A percentile compares a stretch with the other conserved stretches of the same genome.
phyloP scores from a whole-genome alignment of 108 stramenopile genomes.

The Cyclotella baltica region DNA sequence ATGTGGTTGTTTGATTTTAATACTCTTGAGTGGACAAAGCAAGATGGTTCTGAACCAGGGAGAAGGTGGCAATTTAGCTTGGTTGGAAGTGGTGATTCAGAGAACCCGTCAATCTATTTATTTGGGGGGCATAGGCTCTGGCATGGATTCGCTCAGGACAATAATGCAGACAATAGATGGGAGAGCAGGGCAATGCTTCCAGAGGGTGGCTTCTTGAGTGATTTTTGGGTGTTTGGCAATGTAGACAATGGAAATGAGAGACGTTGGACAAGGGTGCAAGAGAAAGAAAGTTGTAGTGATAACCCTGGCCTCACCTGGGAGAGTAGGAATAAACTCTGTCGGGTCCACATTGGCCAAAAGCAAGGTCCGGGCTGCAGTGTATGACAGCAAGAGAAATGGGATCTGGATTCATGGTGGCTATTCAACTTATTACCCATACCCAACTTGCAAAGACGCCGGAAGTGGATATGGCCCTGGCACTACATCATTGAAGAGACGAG shows the following conservation, averaged over 20 bases:
- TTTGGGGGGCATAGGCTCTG: constrained; percentile 91
- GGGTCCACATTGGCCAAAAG: constrained; percentile 68
- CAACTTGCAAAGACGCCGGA: constrained; percentile 65
- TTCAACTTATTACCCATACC: constrained; percentile 82
- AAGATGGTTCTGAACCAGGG: constrained; percentile 54
- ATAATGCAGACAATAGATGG: constrained; percentile 75
- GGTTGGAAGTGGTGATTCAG: constrained; percentile 27
- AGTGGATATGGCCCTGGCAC: constrained; percentile 72
- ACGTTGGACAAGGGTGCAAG: constrained; percentile 23
- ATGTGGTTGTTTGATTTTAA: constrained; percentile 82
- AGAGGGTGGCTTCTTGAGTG: constrained; percentile 80
- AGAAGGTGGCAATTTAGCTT: constrained; percentile 71
- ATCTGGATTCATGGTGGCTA: constrained; percentile 87
- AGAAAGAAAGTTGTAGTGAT: constrained; percentile 53
- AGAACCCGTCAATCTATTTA: constrained; percentile 42
- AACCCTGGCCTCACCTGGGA: constrained; percentile 71
- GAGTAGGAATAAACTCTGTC: constrained; percentile 60
- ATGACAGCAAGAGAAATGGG: constrained; percentile 58
- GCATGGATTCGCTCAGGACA: constrained; percentile 84
- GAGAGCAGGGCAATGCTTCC: constrained; percentile 54
- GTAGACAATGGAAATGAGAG: constrained; percentile 21
- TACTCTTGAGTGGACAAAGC: constrained; percentile 62
- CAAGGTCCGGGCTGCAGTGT: constrained; percentile 71
- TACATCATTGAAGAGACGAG: constrained; percentile 68
- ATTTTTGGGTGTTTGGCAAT: constrained; percentile 75